Base-by-base conservation (phyloP, 164 flowering plant species). In the Santalum album region DNA sequence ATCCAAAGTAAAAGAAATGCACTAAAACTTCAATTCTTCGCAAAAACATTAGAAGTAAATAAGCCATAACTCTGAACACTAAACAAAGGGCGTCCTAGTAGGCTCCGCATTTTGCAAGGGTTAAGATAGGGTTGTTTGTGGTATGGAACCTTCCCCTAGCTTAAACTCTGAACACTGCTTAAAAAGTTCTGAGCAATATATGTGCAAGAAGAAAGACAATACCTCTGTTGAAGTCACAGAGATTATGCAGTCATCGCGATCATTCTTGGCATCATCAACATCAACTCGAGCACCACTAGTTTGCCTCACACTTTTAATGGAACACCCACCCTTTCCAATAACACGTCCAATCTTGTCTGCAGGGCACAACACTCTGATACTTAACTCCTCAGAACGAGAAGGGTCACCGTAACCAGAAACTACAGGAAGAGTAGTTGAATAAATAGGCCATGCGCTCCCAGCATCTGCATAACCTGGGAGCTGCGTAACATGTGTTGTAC, bases 261-360 rank as follows among this genome's bases (percentile, higher is more conserved):
- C 68, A 49, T 59, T 69, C 69, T 79, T 89, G 2, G 75, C 70
- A 63, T 90, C 97, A 71, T 84, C 83, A 65, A 94, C 92, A 50
- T 94, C 96, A 55, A 94, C 49, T 48, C 75, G 81, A 65, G 99
- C 97, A 71, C 97, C 97, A 67, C 83, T 87, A 17, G 69, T 81
- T 75, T 90, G 87, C 73, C 97, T 83, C 50, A 87, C 76, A 67
- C 71, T 75, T 68, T 85, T 90, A 56, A 94, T 86, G 22, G 88
- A 77, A 56, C 66, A 62, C 14, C 97, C 99, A 55, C 96, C 92
- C 73, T 68, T 87, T 32, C 99, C 97, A 75, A 90, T 87, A 54
- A 90, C 97, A 65, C 96, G 99, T 21, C 99, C 97, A 74, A 94
- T 86, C 56, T 79, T 82, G 60, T 78, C 79, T 57, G 66, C 66